A percentile compares a stretch with the other conserved stretches of the same genome.
Conservation (phyloP, 495 filamentous ascomycete species). For the Trichoderma reesei region DNA sequence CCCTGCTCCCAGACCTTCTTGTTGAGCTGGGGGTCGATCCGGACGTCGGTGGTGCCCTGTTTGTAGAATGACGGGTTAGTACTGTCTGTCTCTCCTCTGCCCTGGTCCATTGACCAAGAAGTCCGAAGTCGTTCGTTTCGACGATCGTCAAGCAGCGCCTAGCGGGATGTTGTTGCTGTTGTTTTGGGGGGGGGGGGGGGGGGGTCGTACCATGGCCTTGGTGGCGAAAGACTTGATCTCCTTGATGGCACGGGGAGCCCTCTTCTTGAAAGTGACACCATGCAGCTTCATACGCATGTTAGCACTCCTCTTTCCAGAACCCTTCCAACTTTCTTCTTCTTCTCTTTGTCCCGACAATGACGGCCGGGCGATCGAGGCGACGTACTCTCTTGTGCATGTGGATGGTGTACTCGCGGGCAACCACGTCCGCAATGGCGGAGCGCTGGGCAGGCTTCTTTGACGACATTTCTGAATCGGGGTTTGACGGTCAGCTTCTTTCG, state of each 20-base stretch:
- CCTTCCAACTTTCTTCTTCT: background rate
- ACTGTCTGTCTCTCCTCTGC: too few species aligned
- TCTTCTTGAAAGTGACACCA: slow-evolving; percentile 99
- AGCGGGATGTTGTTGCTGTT: background rate
- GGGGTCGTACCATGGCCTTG: slow-evolving; percentile 80
- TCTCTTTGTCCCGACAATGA: background rate
- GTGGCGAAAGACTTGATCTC: slow-evolving; percentile 90
- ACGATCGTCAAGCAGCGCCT: background rate
- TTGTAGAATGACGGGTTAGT: slow-evolving; percentile 12
- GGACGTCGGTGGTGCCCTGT: slow-evolving; percentile 94
- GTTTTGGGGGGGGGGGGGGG: too few species aligned
- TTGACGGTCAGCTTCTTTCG: slow-evolving; percentile 12
- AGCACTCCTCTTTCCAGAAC: slow-evolving; percentile 12
- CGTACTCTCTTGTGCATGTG: slow-evolving; percentile 99
- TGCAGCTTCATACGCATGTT: slow-evolving; percentile 54
- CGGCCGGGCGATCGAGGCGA: slow-evolving; percentile 33
- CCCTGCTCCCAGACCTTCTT: slow-evolving; percentile 99
- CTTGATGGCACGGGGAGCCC: slow-evolving; percentile 95
- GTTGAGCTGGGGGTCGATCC: slow-evolving; percentile 94
- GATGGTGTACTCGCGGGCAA: slow-evolving; percentile 99
- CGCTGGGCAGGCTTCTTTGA: slow-evolving; percentile 56
- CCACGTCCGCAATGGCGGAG: slow-evolving; percentile 95
- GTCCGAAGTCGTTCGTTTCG: background rate
- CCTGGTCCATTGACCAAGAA: background rate
- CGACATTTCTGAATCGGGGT: slow-evolving; percentile 54